Base-by-base conservation (phyloP, 805 yeast genomes). In the Tetrapisispora iriomotensis region DNA sequence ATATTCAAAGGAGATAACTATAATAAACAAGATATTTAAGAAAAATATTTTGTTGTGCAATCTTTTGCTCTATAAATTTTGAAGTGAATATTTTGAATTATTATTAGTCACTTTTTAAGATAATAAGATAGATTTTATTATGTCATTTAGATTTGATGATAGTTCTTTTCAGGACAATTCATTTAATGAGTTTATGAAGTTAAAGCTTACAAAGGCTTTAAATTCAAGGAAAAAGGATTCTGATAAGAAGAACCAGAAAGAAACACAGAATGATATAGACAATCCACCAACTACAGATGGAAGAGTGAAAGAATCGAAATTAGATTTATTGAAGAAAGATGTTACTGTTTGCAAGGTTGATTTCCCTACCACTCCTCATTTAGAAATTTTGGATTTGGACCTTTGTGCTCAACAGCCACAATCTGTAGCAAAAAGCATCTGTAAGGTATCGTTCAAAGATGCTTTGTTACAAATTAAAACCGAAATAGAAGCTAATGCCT, bases 301-400 rank as follows among this genome's bases (percentile, higher is more conserved):
- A 9, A 32, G 28, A 25, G 34, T 13, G 13, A 40, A 27, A 28
- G 37, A 31, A 17, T 37, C 40, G 9, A 33, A 34, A 29, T 26
- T 41, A 8, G 40, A 41, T 24, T 29, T 30, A 17, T 28, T 37
- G 25, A 37, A 54, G 29, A 51, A 56, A 39, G 60, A 58, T n/a
- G 51, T 61, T 15, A 49, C 47, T 3, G 61, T 61, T 6, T 48
- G 50, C 6, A 49, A 53, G 26, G 59, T 59, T 8, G 42, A 53
- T 34, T 56, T 58, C 33, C 56, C 59, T 2, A 47, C 51, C 8
- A 51, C 51, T 23, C 61, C 65, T 2, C 48, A 49, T 38, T 45
- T 57, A 14, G 62, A 56, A 41, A 58, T 57, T n/a, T 36, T 60
- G 31, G 65, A 61, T 44, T 39, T 56, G 35, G 60, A 58, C 41